A percentile compares a stretch with the other conserved stretches of the same genome.
Evolutionary conservation across 495 filamentous ascomycete species (phyloP).

Genomic region (Cercophora newfieldiana): DNA sequence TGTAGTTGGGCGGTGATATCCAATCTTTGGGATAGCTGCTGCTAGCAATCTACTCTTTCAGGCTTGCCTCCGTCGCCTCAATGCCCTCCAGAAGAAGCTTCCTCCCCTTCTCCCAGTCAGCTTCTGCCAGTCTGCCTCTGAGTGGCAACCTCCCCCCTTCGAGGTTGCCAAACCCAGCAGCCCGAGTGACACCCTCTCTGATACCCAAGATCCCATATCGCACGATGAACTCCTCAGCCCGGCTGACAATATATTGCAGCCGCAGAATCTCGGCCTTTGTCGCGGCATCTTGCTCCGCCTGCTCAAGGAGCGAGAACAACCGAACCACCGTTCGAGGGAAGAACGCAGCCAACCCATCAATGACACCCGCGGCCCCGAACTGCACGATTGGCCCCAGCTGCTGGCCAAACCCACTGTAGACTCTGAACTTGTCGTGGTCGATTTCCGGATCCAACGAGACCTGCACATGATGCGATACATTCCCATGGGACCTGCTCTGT

Average conservation of each 20-base stretch:
- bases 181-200: slow-evolving; percentile 59
- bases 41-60: background rate
- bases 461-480: slow-evolving; percentile 60
- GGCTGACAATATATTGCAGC: slow-evolving; percentile 59
- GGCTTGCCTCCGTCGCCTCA: slow-evolving; percentile 23
- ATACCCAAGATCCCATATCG: slow-evolving; percentile 59
- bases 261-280: slow-evolving; percentile 41
- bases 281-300: slow-evolving; percentile 26
- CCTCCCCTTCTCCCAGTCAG: slow-evolving; percentile 36
- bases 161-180: slow-evolving; percentile 54
- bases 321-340: slow-evolving; percentile 61
- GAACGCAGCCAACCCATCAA: slow-evolving; percentile 63
- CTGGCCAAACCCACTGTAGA: slow-evolving; percentile 66
- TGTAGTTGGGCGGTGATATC: no score
- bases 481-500: slow-evolving; percentile 56
- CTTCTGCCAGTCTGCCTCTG: slow-evolving; percentile 49
- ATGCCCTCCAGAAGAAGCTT: slow-evolving; percentile 26
- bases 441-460: slow-evolving; percentile 53
- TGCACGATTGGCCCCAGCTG: slow-evolving; percentile 61
- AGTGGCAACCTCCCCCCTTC: slow-evolving; percentile 59
- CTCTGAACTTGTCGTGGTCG: slow-evolving; percentile 55
- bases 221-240: slow-evolving; percentile 61
- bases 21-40: no score
- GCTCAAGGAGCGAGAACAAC: slow-evolving; percentile 50
- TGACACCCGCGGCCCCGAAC: slow-evolving; percentile 62